phyloP scores from a whole-genome alignment of 2,329 filamentous ascomycete genomes.

The Pestalotiopsis fici region DNA sequence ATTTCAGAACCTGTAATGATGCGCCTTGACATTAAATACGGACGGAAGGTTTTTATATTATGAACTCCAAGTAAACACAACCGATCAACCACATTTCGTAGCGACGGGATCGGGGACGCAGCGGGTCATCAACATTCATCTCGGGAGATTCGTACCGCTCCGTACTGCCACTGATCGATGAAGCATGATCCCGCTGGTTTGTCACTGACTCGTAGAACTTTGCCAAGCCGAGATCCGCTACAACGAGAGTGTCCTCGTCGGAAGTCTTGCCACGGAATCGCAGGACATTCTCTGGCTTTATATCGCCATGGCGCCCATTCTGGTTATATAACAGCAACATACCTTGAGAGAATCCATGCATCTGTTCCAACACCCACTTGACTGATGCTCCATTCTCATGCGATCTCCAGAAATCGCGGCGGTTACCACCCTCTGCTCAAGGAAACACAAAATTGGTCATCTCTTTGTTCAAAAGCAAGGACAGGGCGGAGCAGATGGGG shows the following conservation, averaged over 20 bases:
- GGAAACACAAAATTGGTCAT: constrained; percentile 13
- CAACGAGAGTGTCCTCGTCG: constrained; percentile 4
- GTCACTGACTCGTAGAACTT: constrained; percentile 12
- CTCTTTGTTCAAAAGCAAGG: constrained; percentile 7
- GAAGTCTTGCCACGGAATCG: not conserved
- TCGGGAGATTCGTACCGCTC: constrained; percentile 16
- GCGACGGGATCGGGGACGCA: constrained; percentile 6
- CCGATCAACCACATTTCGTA: constrained; percentile 20
- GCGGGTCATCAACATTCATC: not conserved
- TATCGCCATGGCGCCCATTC: constrained; percentile 15
- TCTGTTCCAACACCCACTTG: constrained; percentile 11
- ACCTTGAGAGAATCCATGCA: not conserved
- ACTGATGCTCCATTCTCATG: not conserved
- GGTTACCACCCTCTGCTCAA: constrained; percentile 17
- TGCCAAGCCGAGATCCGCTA: constrained; percentile 18
- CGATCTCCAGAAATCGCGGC: constrained; percentile 9
- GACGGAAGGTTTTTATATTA: constrained; percentile 10
- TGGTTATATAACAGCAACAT: constrained; percentile 10
- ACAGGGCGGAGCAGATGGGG: constrained; percentile 14
- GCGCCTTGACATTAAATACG: not conserved
- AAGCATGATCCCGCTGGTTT: not conserved
- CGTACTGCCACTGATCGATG: not conserved
- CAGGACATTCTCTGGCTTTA: constrained; percentile 19
- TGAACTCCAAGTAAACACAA: constrained; percentile 13
- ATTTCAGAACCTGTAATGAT: not conserved